Evolutionary conservation across 2,329 filamentous ascomycete species (phyloP), one percentile per base, ranked within the genome.

Genomic region (Tympanopsis confertula): DNA sequence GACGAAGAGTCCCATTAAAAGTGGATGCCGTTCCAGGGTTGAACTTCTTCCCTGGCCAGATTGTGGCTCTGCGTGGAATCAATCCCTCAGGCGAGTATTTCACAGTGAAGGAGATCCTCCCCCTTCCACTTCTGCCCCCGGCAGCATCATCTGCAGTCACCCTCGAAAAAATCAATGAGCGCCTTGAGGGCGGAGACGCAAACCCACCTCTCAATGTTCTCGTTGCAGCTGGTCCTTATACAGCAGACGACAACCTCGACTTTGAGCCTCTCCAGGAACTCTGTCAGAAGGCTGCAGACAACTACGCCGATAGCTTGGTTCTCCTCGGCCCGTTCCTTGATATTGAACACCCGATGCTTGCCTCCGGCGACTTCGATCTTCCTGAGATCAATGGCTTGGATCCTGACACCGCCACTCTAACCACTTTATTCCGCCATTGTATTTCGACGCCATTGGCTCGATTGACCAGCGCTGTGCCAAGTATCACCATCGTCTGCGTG

Each of bases 301-400:
- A 70, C 17, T 79, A 75, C 45, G 83, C 81, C 10, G 91, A 98
- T 54, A 74, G 76, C 3, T 62, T 98, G 19, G 71, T 96, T 32
- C 68, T 98, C 5, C 66, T 74, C 3, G 91, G 91, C 0, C 91
- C 91, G 1, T 95, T 98, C 55, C 69, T 98, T 46, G 91, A 96
- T 54, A 69, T 82, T 24, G 87, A 95, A 48, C 91, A 98, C 54
- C 89, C 91, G 0, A 67, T 93, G 19, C 74, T 98, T 38, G 85
- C 86, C 18, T 71, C 74, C 13, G 81, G 86, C 45, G 82, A 89
- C 59, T 81, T 89, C 53, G 76, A 89, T 50, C 68, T 87, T 41
- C 80, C 82, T 28, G 72, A 79, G 18, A 73, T 80, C 37, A 72
- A 73, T 40, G 65, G 65, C 52, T 55, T 81, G 50, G 74, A 95